Conservation (phyloP, 2,329 filamentous ascomycete species). For the Scedosporium dehoogii region DNA sequence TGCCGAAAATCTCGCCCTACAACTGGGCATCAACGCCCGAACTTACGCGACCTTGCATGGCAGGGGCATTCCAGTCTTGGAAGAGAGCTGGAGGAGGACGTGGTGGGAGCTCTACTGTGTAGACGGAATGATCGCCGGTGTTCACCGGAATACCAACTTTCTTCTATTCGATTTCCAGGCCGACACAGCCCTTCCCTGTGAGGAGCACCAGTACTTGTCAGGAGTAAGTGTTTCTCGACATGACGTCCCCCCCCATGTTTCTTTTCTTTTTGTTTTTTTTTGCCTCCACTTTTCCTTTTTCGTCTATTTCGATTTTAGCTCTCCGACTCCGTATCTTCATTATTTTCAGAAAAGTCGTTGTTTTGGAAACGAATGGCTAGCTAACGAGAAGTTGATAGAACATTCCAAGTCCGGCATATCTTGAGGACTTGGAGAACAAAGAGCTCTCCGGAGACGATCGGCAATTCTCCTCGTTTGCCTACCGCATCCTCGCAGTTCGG, state of each 20-base stretch:
- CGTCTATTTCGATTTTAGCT: background rate
- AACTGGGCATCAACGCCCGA: conserved; percentile 64
- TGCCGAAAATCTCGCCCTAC: conserved; percentile 61
- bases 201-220: conserved; percentile 61
- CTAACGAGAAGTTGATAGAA: conserved; percentile 24
- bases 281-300: conserved; percentile 7
- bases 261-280: conserved; percentile 6
- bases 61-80: conserved; percentile 54
- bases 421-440: conserved; percentile 66
- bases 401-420: conserved; percentile 48
- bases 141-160: conserved; percentile 64
- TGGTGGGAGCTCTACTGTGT: conserved; percentile 85
- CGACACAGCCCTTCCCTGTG: conserved; percentile 69
- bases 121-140: conserved; percentile 74
- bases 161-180: conserved; percentile 55
- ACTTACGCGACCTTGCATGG: conserved; percentile 57
- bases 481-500: conserved; percentile 70
- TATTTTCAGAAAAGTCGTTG: no score
- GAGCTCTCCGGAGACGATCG: conserved; percentile 63
- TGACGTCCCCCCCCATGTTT: background rate
- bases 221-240: conserved; percentile 32
- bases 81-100: conserved; percentile 78
- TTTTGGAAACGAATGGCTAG: background rate
- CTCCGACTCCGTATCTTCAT: background rate
- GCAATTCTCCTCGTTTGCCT: conserved; percentile 74